Percentiles rank a stretch among this genome's conserved stretches.
These are phyloP conservation scores for Ampelomyces quisqualis DNA, from an alignment of 2,329 filamentous ascomycete genomes.

Conservation along the genomic window DNA sequence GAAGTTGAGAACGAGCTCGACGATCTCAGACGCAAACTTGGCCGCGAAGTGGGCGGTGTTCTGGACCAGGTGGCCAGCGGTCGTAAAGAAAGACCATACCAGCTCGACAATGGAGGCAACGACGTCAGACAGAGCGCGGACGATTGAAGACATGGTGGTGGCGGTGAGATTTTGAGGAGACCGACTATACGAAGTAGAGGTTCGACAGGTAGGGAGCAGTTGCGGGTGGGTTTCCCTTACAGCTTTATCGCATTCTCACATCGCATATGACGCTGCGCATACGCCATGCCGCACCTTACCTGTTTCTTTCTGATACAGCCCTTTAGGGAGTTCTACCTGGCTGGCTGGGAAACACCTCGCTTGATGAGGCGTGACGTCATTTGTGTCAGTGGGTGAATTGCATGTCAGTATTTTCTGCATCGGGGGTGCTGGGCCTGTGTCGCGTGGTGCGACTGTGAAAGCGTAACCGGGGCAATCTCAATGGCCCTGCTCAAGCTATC, in stretches of 20 bases:
- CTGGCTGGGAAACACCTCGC: conserved; percentile 15
- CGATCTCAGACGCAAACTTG: conserved; percentile 27
- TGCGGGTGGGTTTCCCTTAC: conserved; percentile 2
- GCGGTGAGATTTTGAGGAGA: background rate
- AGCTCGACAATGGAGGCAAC: conserved; percentile 36
- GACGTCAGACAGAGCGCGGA: conserved; percentile 36
- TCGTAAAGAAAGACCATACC: conserved; percentile 40
- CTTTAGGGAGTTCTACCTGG: too few species aligned
- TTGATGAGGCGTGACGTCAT: conserved; percentile 23
- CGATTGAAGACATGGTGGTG: conserved; percentile 36
- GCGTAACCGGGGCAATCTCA: too few species aligned
- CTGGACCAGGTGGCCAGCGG: conserved; percentile 34
- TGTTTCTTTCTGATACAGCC: conserved; percentile 8
- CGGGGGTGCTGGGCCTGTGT: too few species aligned
- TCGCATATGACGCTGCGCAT: conserved; percentile 25
- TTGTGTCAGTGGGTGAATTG: conserved; percentile 5
- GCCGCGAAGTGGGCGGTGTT: conserved; percentile 32
- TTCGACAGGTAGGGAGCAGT: background rate
- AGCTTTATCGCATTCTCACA: conserved; percentile 4
- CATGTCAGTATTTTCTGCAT: too few species aligned
- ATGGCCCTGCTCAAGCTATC: too few species aligned
- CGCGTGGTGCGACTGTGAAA: too few species aligned
- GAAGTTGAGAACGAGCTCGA: conserved; percentile 38
- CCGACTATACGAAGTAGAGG: background rate
- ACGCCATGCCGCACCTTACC: conserved; percentile 18